Evolutionary conservation across 805 yeast genomes (phyloP).

Genomic region (Yamadazyma laniorum): DNA sequence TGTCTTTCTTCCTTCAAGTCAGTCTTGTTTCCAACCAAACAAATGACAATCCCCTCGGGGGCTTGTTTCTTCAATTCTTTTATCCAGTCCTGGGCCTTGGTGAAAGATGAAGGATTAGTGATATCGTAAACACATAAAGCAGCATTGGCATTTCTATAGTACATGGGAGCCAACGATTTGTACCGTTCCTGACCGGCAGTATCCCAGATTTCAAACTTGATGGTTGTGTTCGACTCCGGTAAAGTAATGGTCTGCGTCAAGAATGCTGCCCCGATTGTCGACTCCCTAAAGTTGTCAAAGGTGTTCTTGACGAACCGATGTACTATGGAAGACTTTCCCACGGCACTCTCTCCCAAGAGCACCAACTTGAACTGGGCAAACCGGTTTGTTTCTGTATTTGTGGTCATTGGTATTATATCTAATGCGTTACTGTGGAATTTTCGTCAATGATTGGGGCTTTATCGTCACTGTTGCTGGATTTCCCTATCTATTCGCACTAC

Average conservation of each 20-base stretch:
- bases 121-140: constrained; percentile 79
- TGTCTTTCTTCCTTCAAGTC: constrained; percentile 56
- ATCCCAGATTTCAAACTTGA: constrained; percentile 82
- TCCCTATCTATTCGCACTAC: background rate
- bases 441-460: too few relatives aligned
- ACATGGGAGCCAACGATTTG: constrained; percentile 45
- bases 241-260: constrained; percentile 63
- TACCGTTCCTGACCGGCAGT: constrained; percentile 85
- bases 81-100: constrained; percentile 74
- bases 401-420: background rate
- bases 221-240: constrained; percentile 49
- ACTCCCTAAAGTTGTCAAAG: constrained; percentile 70
- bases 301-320: constrained; percentile 69
- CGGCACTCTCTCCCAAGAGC: constrained; percentile 78
- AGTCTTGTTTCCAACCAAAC: constrained; percentile 75
- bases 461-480: background rate
- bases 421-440: too few relatives aligned
- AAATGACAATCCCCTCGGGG: constrained; percentile 67
- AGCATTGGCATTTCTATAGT: constrained; percentile 55
- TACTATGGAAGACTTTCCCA: constrained; percentile 64
- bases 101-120: constrained; percentile 63
- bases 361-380: constrained; percentile 59
- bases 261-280: constrained; percentile 85
- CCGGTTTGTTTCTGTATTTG: constrained; percentile 9
- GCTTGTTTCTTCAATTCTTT: constrained; percentile 83